Percentiles rank a stretch among this genome's conserved stretches.
These are phyloP conservation scores for Marasmius oreades DNA, from an alignment of 1,284 basidiomycete genomes.

Conservation along the genomic window DNA sequence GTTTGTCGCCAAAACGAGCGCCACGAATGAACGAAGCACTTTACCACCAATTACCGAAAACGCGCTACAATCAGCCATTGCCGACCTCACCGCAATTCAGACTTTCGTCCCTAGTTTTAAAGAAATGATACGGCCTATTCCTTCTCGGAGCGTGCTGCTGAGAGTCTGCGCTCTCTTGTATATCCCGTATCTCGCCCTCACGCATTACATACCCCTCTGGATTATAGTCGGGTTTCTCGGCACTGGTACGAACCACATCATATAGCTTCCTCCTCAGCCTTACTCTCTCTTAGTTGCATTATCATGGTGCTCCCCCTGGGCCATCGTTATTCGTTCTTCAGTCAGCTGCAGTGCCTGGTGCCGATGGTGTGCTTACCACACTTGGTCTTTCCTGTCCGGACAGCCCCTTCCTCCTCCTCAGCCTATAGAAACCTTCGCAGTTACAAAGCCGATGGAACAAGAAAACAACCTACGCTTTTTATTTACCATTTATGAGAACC, in stretches of 20 bases:
- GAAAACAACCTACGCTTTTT: constrained; percentile 65
- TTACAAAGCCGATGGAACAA: constrained; percentile 27
- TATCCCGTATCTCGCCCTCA: constrained; percentile 57
- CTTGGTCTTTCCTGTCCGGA: constrained; percentile 51
- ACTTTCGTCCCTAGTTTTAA: constrained; percentile 40
- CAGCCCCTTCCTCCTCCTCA: constrained; percentile 41
- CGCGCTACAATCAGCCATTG: constrained; percentile 52
- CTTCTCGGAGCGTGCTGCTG: constrained; percentile 31
- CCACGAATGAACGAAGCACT: constrained; percentile 17
- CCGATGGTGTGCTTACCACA: constrained; percentile 52
- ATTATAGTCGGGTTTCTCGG: constrained; percentile 59
- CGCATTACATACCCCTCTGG: constrained; percentile 52
- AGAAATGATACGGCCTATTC: constrained; percentile 21
- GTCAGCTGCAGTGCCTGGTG: constrained; percentile 66
- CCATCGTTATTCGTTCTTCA: constrained; percentile 44
- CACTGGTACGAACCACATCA: constrained; percentile 26
- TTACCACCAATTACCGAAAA: constrained; percentile 52
- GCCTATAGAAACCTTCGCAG: constrained; percentile 34
- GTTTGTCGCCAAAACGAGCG: constrained; percentile 28
- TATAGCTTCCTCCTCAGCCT: not conserved
- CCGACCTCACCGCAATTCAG: constrained; percentile 55
- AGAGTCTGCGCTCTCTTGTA: constrained; percentile 50
- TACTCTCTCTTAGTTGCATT: constrained; percentile 34
- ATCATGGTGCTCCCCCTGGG: constrained; percentile 66
- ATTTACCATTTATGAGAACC: constrained; percentile 90